Conservation (phyloP, 495 filamentous ascomycete species). For the Trichodelitschia bisporula region DNA sequence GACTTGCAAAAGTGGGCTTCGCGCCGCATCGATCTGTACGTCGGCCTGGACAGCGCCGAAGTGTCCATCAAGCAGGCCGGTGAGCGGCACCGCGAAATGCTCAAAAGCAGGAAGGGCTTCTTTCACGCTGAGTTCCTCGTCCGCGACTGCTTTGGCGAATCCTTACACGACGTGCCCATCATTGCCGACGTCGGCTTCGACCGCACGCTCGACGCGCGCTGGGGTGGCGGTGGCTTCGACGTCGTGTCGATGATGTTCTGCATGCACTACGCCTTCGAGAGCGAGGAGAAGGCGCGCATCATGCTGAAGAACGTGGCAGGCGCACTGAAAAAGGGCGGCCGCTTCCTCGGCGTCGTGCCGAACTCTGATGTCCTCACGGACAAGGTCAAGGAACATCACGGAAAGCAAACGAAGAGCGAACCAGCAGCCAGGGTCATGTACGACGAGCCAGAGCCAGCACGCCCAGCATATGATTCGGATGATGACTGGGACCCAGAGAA, state of each 20-base stretch:
- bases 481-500: conserved; percentile 17
- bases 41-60: conserved; percentile 80
- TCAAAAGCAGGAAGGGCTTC: conserved; percentile 21
- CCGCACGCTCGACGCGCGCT: conserved; percentile 31
- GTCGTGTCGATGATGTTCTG: conserved; percentile 98
- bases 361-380: conserved; percentile 70
- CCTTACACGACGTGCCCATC: conserved; percentile 50
- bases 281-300: conserved; percentile 52
- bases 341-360: conserved; percentile 81
- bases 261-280: conserved; percentile 97
- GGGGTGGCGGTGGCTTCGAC: conserved; percentile 64
- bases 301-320: conserved; percentile 90
- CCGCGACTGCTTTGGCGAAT: conserved; percentile 74
- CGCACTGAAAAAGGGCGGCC: conserved; percentile 71
- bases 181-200: conserved; percentile 72
- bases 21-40: conserved; percentile 63
- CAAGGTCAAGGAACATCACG: conserved; percentile 23
- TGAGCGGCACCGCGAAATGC: conserved; percentile 59
- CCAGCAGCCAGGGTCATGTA: conserved; percentile 12
- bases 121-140: conserved; percentile 71
- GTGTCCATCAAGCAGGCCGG: conserved; percentile 72
- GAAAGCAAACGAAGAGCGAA: conserved; percentile 4
- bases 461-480: conserved; percentile 6
- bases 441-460: conserved; percentile 20
- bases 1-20: conserved; percentile 93